Conservation (phyloP, 2,329 filamentous ascomycete species). For the Talaromyces sp. region DNA sequence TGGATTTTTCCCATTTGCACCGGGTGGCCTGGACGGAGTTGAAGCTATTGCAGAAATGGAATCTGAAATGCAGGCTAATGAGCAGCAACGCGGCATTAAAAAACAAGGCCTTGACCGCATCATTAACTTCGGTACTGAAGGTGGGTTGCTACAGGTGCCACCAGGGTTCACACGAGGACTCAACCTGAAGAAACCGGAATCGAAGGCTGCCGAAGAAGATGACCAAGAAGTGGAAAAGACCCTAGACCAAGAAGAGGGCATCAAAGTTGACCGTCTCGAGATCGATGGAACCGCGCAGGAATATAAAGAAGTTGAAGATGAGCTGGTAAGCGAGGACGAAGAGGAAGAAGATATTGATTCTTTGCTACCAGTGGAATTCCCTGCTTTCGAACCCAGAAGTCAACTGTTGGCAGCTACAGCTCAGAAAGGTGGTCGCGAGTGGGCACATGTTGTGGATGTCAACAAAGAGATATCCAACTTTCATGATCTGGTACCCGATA, state of each 20-base stretch:
- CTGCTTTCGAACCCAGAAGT: slow-evolving; percentile 79
- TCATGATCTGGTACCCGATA: slow-evolving; percentile 84
- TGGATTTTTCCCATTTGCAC: slow-evolving; percentile 90
- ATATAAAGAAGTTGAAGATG: slow-evolving; percentile 23
- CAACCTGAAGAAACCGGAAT: slow-evolving; percentile 60
- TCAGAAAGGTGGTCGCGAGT: slow-evolving; percentile 75
- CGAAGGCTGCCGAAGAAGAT: slow-evolving; percentile 54
- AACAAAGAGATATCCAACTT: slow-evolving; percentile 94
- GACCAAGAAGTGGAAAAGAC: slow-evolving; percentile 66
- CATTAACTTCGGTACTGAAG: slow-evolving; percentile 73
- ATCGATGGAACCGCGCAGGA: slow-evolving; percentile 28
- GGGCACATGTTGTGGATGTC: slow-evolving; percentile 98
- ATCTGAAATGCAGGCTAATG: slow-evolving; percentile 59
- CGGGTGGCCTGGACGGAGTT: slow-evolving; percentile 80
- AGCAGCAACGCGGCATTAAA: slow-evolving; percentile 36
- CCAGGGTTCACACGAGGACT: slow-evolving; percentile 79
- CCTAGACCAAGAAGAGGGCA: slow-evolving; percentile 43
- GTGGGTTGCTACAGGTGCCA: slow-evolving; percentile 71
- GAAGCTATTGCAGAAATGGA: slow-evolving; percentile 81
- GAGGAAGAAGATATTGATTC: slow-evolving; percentile 67
- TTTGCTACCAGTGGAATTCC: slow-evolving; percentile 86
- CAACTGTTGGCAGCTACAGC: slow-evolving; percentile 65
- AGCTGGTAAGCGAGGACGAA: slow-evolving; percentile 29
- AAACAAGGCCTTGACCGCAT: slow-evolving; percentile 66
- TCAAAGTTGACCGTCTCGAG: slow-evolving; percentile 49